Conservation (phyloP, 2,329 filamentous ascomycete species). For the Acarospora socialis region DNA sequence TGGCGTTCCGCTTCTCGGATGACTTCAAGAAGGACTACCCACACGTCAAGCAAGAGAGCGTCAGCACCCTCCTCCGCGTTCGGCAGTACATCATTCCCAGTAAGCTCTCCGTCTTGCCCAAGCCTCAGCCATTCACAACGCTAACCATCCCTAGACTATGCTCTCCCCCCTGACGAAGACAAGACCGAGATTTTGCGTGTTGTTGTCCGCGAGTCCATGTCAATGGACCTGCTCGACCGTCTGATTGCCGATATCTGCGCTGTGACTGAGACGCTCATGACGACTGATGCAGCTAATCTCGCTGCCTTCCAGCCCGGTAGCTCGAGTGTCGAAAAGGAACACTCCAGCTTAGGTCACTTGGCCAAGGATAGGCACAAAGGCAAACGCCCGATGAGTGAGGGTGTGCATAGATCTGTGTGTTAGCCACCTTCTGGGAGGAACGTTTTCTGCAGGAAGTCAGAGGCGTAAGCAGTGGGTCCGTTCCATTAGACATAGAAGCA, state of each 20-base stretch:
- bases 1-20: conserved; percentile 51
- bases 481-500: too few species aligned
- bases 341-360: conserved; percentile 23
- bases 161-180: conserved; percentile 47
- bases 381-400: conserved; percentile 30
- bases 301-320: conserved; percentile 31
- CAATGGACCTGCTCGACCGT: conserved; percentile 50
- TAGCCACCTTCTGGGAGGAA: conserved; percentile 18
- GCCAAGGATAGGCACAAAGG: conserved; percentile 31
- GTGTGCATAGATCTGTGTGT: conserved; percentile 36
- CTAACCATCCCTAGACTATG: conserved; percentile 36
- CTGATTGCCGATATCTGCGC: conserved; percentile 46
- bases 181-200: conserved; percentile 52
- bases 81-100: conserved; percentile 59
- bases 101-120: conserved; percentile 20
- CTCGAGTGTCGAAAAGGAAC: conserved; percentile 29
- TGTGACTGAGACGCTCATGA: conserved; percentile 48
- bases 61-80: conserved; percentile 47
- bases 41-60: conserved; percentile 48
- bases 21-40: conserved; percentile 46
- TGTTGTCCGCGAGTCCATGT: conserved; percentile 53
- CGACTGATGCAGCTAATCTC: conserved; percentile 38
- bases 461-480: too few species aligned
- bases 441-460: too few species aligned
- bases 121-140: not conserved